Conservation (phyloP, 1,284 basidiomycete genomes). For the Marasmius fiardii region DNA sequence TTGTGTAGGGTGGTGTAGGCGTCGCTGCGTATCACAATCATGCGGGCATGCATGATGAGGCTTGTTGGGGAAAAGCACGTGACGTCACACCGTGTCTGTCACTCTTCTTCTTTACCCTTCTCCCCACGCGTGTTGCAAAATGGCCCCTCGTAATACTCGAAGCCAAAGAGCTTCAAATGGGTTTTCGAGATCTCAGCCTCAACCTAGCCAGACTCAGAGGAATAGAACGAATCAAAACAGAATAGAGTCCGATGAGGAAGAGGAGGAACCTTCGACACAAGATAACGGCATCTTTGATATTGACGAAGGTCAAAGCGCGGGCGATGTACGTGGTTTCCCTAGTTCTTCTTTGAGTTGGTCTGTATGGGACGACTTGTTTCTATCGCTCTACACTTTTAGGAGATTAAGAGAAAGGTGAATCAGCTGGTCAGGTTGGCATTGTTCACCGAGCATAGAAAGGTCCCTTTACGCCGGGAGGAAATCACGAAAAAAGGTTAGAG, state of each 20-base stretch:
- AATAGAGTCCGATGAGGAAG: slow-evolving; percentile 27
- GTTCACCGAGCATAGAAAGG: slow-evolving; percentile 63
- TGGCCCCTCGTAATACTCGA: slow-evolving; percentile 18
- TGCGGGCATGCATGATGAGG: background rate
- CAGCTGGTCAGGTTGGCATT: slow-evolving; percentile 72
- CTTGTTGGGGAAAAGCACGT: background rate
- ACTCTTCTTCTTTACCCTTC: background rate
- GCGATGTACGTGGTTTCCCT: slow-evolving; percentile 10
- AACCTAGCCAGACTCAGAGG: slow-evolving; percentile 18
- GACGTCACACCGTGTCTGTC: background rate
- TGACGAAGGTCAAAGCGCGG: slow-evolving; percentile 20
- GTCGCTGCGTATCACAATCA: too few relatives aligned
- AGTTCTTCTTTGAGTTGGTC: background rate
- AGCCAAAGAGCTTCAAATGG: slow-evolving; percentile 28
- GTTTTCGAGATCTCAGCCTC: slow-evolving; percentile 25
- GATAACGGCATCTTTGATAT: slow-evolving; percentile 23
- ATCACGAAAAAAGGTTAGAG: slow-evolving; percentile 70
- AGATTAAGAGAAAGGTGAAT: slow-evolving; percentile 52
- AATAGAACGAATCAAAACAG: slow-evolving; percentile 10
- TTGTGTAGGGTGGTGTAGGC: too few relatives aligned
- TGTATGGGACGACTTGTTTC: background rate
- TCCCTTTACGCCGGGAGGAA: slow-evolving; percentile 64
- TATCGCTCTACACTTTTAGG: slow-evolving; percentile 32
- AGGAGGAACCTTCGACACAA: slow-evolving; percentile 23
- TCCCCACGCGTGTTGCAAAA: background rate